A percentile compares a stretch with the other conserved stretches of the same genome.
These are phyloP conservation scores for Boletus vinaceobasis DNA, from an alignment of 768 basidiomycete species.

Conservation along the genomic window DNA sequence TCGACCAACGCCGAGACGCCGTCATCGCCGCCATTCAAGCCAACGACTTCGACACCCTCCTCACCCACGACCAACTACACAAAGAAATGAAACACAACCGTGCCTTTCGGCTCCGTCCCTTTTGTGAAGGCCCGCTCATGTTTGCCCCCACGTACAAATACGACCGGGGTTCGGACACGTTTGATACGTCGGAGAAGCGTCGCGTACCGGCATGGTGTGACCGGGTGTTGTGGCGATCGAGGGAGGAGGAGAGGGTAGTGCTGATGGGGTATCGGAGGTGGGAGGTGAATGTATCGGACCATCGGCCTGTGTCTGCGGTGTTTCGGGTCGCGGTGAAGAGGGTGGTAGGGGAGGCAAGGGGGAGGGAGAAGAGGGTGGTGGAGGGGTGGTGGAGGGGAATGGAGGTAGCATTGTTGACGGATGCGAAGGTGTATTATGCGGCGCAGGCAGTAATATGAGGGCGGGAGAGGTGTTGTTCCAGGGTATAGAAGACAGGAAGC, in stretches of 20 bases:
- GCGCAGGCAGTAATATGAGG: constrained; percentile 28
- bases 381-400: constrained; percentile 48
- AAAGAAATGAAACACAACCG: constrained; percentile 89
- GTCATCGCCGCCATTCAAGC: constrained; percentile 70
- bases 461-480: not conserved
- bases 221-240: constrained; percentile 76
- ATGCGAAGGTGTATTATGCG: constrained; percentile 34
- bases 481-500: not conserved
- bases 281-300: constrained; percentile 87
- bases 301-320: constrained; percentile 81
- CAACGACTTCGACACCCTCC: constrained; percentile 59
- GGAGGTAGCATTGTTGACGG: constrained; percentile 30
- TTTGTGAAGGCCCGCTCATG: constrained; percentile 75
- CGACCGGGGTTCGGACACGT: constrained; percentile 71
- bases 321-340: constrained; percentile 74
- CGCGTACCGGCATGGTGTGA: constrained; percentile 97
- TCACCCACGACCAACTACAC: constrained; percentile 80
- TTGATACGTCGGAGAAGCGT: constrained; percentile 85
- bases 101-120: constrained; percentile 80
- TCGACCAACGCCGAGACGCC: constrained; percentile 85
- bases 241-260: constrained; percentile 53
- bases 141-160: constrained; percentile 97
- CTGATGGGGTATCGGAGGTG: constrained; percentile 75
- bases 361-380: constrained; percentile 53
- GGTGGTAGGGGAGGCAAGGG: constrained; percentile 57